Percentiles rank a stretch among this genome's conserved stretches.
Evolutionary conservation across 2,329 filamentous ascomycete species (phyloP).

Genomic region (Lasiodiplodia sp.): DNA sequence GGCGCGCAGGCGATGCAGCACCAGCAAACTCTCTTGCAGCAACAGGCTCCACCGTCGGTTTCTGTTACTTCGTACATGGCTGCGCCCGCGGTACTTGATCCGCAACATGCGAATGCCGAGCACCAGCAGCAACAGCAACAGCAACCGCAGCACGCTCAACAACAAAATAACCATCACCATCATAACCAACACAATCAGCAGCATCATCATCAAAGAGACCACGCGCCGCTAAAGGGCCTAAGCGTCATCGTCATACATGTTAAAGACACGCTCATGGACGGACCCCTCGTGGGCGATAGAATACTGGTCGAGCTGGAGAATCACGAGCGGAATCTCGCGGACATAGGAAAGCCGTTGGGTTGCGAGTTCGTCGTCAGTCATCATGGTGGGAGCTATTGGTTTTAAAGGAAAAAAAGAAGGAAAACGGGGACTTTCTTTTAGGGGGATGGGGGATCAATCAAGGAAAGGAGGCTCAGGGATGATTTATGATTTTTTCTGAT

Average conservation of each 20-base stretch:
- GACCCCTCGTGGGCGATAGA: constrained; percentile 65
- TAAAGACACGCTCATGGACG: constrained; percentile 84
- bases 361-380: constrained; percentile 80
- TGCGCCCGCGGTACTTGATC: constrained; percentile 7
- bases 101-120: neutral
- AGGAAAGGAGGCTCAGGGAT: neutral
- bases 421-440: neutral
- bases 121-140: neutral
- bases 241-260: constrained; percentile 91
- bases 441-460: neutral
- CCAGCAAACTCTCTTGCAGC: neutral
- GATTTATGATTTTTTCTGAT: neutral
- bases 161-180: neutral
- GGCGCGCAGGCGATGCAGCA: neutral
- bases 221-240: constrained; percentile 70
- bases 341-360: constrained; percentile 68
- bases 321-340: constrained; percentile 60
- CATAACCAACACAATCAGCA: neutral
- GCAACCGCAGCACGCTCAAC: neutral
- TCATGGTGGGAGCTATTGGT: constrained; percentile 66
- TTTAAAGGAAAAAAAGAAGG: constrained; percentile 39
- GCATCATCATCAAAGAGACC: neutral
- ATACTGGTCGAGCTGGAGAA: constrained; percentile 75
- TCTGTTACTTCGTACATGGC: constrained; percentile 6
- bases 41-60: neutral